These are phyloP conservation scores for Penicillium sp. DNA, from an alignment of 2,329 filamentous ascomycete species.

Conservation along the genomic window DNA sequence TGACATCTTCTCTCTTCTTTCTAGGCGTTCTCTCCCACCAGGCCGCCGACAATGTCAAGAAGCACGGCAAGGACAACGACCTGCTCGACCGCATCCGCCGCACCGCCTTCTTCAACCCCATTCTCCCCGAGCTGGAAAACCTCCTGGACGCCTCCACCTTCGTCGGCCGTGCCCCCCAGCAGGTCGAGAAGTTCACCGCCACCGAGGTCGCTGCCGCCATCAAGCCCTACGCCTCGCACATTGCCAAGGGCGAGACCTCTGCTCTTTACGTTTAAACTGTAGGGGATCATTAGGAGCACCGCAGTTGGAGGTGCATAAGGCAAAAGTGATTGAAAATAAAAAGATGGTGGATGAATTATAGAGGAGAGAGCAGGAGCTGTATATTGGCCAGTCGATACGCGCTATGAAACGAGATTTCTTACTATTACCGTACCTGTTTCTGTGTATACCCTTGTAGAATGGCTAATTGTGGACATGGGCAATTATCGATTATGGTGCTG, in stretches of 20 bases:
- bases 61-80: conserved; percentile 77
- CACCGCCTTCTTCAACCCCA: conserved; percentile 74
- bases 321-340: neutral
- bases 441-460: neutral
- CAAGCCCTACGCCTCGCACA: conserved; percentile 52
- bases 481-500: conserved; percentile 13
- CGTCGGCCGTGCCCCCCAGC: conserved; percentile 61
- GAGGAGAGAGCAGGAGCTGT: conserved; percentile 22
- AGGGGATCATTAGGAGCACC: neutral
- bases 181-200: conserved; percentile 60
- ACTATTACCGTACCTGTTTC: neutral
- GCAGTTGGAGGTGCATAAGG: neutral
- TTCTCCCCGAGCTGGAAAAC: conserved; percentile 70
- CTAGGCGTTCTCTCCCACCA: conserved; percentile 73
- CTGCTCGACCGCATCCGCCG: conserved; percentile 77
- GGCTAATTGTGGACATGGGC: neutral
- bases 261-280: conserved; percentile 47
- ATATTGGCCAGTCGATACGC: conserved; percentile 23
- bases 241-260: conserved; percentile 46
- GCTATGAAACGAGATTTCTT: conserved; percentile 27
- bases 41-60: conserved; percentile 73
- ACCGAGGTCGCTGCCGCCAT: conserved; percentile 57
- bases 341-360: conserved; percentile 15
- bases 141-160: conserved; percentile 70
- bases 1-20: conserved; percentile 23